Conservation (phyloP, 768 basidiomycete species). For the Kwoniella shandongensis region DNA sequence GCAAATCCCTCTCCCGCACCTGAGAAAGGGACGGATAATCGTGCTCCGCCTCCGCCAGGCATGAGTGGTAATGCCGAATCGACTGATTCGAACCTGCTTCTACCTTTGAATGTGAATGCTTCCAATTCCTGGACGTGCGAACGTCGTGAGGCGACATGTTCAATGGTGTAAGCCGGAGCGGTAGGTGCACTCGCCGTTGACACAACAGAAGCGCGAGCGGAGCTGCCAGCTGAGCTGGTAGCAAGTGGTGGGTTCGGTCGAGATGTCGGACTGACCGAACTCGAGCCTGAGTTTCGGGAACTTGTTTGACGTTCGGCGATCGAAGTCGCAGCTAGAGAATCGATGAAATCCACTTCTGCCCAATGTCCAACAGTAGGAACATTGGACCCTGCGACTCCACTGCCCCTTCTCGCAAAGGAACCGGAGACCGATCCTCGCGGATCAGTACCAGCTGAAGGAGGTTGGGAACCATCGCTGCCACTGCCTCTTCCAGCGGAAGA, state of each 20-base stretch:
- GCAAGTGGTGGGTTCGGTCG: not conserved
- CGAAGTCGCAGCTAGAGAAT: constrained; percentile 20
- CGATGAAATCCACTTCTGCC: constrained; percentile 32
- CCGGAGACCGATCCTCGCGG: constrained; percentile 13
- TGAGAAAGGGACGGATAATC: constrained; percentile 7
- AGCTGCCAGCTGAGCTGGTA: not conserved
- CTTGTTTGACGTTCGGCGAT: too few relatives aligned
- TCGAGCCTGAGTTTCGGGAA: too few relatives aligned
- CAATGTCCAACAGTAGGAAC: constrained; percentile 19
- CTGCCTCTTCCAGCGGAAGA: constrained; percentile 11
- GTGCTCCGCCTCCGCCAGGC: constrained; percentile 13
- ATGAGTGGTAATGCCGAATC: constrained; percentile 29
- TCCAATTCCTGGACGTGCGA: constrained; percentile 16
- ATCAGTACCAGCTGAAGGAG: not conserved
- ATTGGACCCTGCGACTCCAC: constrained; percentile 5
- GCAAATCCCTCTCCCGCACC: constrained; percentile 9
- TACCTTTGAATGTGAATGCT: constrained; percentile 8
- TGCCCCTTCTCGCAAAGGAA: not conserved
- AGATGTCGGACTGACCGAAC: constrained; percentile 13
- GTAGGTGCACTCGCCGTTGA: constrained; percentile 3
- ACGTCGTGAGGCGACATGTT: constrained; percentile 10
- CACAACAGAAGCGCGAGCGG: constrained; percentile 1
- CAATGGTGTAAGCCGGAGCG: constrained; percentile 7
- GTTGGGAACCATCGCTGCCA: constrained; percentile 1
- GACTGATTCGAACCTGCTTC: constrained; percentile 33